Conservation (phyloP, 2,329 filamentous ascomycete species). For the Aspergillus flavus region DNA sequence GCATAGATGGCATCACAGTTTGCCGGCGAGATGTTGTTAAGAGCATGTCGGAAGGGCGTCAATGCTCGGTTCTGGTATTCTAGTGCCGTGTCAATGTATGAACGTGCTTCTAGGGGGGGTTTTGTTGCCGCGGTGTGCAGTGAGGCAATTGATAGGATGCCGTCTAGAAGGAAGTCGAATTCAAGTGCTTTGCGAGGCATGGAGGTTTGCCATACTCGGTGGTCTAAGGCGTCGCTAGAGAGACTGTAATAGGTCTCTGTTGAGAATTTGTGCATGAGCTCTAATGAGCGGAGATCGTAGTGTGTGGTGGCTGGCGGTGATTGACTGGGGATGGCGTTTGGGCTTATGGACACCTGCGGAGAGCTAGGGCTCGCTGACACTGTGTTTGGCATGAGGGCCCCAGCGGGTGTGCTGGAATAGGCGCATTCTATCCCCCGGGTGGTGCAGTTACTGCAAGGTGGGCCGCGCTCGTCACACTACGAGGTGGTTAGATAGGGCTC, state of each 20-base stretch:
- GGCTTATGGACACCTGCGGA: neutral
- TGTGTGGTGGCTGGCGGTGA: neutral
- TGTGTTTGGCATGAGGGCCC: neutral
- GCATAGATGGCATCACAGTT: constrained; percentile 35
- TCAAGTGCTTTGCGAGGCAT: constrained; percentile 38
- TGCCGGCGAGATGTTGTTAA: constrained; percentile 28
- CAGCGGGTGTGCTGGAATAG: constrained; percentile 20
- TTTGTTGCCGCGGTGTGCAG: constrained; percentile 37
- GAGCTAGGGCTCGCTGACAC: neutral
- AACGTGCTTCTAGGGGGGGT: constrained; percentile 13
- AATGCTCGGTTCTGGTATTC: constrained; percentile 30
- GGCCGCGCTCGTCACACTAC: constrained; percentile 36
- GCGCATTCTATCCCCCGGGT: constrained; percentile 29
- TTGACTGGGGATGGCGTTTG: neutral
- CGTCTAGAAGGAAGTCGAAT: constrained; percentile 39
- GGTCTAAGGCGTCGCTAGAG: constrained; percentile 27
- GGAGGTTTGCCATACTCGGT: constrained; percentile 34
- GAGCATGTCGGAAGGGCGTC: constrained; percentile 28
- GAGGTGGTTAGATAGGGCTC: neutral
- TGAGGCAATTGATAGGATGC: constrained; percentile 39
- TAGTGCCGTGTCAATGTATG: constrained; percentile 30
- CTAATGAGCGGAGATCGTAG: constrained; percentile 40
- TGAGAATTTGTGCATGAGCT: constrained; percentile 54
- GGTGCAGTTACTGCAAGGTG: constrained; percentile 35
- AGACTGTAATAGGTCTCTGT: constrained; percentile 48